Conservation (phyloP, 495 filamentous ascomycete genomes). For the Aspergillus sclerotioniger region DNA sequence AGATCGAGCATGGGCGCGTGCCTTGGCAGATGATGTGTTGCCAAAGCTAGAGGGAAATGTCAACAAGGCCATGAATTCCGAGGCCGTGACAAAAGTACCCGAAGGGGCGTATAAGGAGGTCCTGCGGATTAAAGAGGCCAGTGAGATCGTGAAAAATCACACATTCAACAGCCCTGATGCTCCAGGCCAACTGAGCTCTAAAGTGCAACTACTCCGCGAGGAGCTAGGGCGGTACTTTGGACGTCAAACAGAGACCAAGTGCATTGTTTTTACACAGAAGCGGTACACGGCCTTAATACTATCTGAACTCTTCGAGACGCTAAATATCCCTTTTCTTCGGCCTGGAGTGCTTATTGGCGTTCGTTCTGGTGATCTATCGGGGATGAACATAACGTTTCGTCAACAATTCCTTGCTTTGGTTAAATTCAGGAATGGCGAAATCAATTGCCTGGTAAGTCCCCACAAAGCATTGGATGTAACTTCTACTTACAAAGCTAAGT, state of each 20-base stretch:
- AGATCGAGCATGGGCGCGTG: conserved; percentile 76
- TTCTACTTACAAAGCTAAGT: conserved; percentile 30
- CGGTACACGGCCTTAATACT: conserved; percentile 76
- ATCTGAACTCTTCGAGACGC: conserved; percentile 57
- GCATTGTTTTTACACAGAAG: conserved; percentile 83
- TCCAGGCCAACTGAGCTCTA: conserved; percentile 59
- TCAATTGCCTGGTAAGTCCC: conserved; percentile 70
- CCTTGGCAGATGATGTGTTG: conserved; percentile 63
- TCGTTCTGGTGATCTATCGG: conserved; percentile 43
- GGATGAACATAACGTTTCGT: conserved; percentile 62
- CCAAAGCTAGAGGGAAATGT: conserved; percentile 60
- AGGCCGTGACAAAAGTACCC: conserved; percentile 22
- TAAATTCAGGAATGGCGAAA: conserved; percentile 72
- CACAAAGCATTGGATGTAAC: neutral
- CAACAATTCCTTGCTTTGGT: conserved; percentile 74
- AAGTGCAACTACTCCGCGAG: conserved; percentile 62
- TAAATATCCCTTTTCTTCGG: conserved; percentile 58
- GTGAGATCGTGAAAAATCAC: conserved; percentile 53
- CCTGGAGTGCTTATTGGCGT: conserved; percentile 68
- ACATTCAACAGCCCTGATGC: conserved; percentile 41
- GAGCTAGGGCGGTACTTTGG: conserved; percentile 60
- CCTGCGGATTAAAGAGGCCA: conserved; percentile 58
- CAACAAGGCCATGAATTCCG: conserved; percentile 39
- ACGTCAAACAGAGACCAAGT: conserved; percentile 57
- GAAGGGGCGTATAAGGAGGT: conserved; percentile 50